phyloP scores from a whole-genome alignment of 352 stramenopile genomes.

The Pythium sp. region DNA sequence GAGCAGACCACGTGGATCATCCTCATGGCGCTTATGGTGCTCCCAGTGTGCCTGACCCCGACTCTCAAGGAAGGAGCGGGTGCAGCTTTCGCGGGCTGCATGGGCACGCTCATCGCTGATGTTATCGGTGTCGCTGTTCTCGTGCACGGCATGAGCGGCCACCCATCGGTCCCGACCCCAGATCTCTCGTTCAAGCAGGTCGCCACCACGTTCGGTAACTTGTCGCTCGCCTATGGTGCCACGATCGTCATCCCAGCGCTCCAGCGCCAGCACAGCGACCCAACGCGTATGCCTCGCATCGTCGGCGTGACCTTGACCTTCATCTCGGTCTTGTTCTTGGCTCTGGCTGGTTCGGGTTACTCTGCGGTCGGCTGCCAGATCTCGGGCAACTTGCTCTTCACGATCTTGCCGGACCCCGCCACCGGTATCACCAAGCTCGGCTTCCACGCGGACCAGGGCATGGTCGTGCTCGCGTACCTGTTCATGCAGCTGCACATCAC shows the following conservation, averaged over 20 bases:
- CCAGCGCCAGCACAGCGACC: slow-evolving; percentile 48
- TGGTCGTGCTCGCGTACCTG: slow-evolving; percentile 18
- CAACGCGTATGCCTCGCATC: slow-evolving; percentile 47
- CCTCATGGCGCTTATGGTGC: slow-evolving; percentile 42
- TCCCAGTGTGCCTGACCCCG: slow-evolving; percentile 41
- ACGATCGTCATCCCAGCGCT: slow-evolving; percentile 51
- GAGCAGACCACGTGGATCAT: slow-evolving; percentile 28
- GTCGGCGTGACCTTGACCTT: slow-evolving; percentile 45
- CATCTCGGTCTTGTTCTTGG: slow-evolving; percentile 47
- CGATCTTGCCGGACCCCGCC: slow-evolving; percentile 32
- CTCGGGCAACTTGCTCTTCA: slow-evolving; percentile 26
- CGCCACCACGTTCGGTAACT: slow-evolving; percentile 46
- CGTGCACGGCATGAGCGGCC: slow-evolving; percentile 45
- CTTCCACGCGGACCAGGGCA: slow-evolving; percentile 14
- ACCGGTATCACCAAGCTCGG: slow-evolving; percentile 33
- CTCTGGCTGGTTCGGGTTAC: slow-evolving; percentile 33
- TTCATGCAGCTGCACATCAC: slow-evolving; percentile 31
- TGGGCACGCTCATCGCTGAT: slow-evolving; percentile 52
- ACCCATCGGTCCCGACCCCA: slow-evolving; percentile 34
- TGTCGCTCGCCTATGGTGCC: slow-evolving; percentile 47
- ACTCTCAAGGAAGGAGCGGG: slow-evolving; percentile 48
- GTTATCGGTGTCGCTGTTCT: slow-evolving; percentile 35
- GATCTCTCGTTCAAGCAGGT: slow-evolving; percentile 42
- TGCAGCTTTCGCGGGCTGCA: slow-evolving; percentile 38
- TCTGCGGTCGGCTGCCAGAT: slow-evolving; percentile 53